Evolutionary conservation across 495 filamentous ascomycete species (phyloP), one percentile per base, ranked within the genome.

Genomic region (Trichoderma erinaceum): DNA sequence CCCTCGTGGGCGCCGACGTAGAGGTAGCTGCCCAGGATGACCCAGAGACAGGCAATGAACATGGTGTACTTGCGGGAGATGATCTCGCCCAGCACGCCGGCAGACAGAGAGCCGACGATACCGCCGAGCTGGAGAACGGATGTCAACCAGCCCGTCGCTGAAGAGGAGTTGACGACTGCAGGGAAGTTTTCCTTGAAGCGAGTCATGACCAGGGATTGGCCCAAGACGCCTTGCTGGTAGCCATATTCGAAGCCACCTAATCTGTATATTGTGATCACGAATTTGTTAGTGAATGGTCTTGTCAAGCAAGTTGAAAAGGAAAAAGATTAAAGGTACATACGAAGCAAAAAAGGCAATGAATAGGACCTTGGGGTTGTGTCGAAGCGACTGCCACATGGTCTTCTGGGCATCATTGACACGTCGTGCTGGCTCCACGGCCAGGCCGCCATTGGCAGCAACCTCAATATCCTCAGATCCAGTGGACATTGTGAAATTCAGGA

Each of bases 221-320:
- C 77, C 0, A 82, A 69, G 25, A 82, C 78, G 67, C 80, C 80
- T 67, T 82, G 80, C 64, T 81, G 79, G 68, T 82, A 82, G 41
- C 80, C 80, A 78, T 81, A 82, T 67, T 80, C 78, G 65, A 82
- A 79, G 38, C 80, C 80, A 67, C 80, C 79, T 48, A 81, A 76
- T 13, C 77, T 79, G 56, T 12, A 27, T 16, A 2, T 48, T 11
- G 12, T 4, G 13, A 46, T 2, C 44, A 32, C 8, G 7, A 29
- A 61, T 13, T 18, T 13, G 50, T 27, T 48, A 48, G 44, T n/a
- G 18, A 16, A 48, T 5, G 44, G n/a, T 16, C 12, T 4, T 48
- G n/a, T 16, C n/a, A 48, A 48, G 0, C 12, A 4, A 48, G 44
- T n/a, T 48, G 12, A 46, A 46, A 11, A 46, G 43, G 12, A 56